phyloP scores from a whole-genome alignment of 2,329 filamentous ascomycete genomes.

The Polychaeton citri region DNA sequence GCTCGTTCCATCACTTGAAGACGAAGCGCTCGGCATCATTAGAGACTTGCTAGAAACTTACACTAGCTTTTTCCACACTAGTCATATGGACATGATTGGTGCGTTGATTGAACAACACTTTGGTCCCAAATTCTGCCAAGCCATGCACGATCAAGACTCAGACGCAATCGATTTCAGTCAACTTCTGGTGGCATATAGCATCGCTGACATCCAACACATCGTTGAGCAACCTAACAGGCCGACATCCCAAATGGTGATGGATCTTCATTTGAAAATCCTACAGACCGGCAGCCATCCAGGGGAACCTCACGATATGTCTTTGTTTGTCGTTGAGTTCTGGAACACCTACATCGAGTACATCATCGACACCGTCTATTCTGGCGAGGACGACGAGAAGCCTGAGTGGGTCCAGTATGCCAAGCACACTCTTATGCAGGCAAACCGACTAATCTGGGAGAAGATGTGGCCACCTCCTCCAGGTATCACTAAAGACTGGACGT shows the following conservation, averaged over 20 bases:
- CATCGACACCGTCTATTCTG: conserved; percentile 44
- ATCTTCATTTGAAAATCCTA: conserved; percentile 41
- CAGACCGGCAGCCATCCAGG: conserved; percentile 53
- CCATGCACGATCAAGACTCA: conserved; percentile 44
- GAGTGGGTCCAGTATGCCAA: conserved; percentile 48
- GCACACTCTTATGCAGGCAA: conserved; percentile 44
- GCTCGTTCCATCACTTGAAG: conserved; percentile 30
- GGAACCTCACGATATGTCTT: conserved; percentile 61
- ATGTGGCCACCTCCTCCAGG: conserved; percentile 43
- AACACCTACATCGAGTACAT: conserved; percentile 56
- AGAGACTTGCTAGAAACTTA: conserved; percentile 52
- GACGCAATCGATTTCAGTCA: conserved; percentile 54
- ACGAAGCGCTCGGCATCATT: conserved; percentile 49
- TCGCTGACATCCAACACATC: conserved; percentile 49
- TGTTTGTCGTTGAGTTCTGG: conserved; percentile 69
- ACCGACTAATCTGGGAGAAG: conserved; percentile 16
- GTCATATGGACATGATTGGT: conserved; percentile 45
- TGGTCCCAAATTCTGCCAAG: conserved; percentile 41
- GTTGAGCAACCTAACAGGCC: conserved; percentile 37
- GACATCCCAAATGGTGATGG: conserved; percentile 32
- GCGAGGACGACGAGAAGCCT: conserved; percentile 29
- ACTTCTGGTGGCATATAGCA: conserved; percentile 55
- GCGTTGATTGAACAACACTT: conserved; percentile 48
- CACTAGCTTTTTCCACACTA: conserved; percentile 45
- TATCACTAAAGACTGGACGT: conserved; percentile 49